These are phyloP conservation scores for Blastobotrys mokoenaii DNA, from an alignment of 805 yeast species.

Conservation along the genomic window DNA sequence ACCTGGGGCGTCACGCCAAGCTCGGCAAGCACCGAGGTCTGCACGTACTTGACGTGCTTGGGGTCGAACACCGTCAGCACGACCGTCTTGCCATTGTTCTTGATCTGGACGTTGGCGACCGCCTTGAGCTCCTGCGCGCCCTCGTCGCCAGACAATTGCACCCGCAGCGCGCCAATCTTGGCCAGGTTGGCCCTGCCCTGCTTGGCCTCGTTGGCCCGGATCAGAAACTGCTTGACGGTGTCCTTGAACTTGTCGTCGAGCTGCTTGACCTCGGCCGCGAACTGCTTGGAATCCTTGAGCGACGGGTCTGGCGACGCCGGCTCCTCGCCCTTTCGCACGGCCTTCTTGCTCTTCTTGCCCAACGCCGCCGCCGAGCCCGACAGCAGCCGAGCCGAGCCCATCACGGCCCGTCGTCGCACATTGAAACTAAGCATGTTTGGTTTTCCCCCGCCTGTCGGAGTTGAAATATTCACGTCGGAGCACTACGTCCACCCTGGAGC, in stretches of 20 bases:
- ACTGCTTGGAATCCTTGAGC: constrained; percentile 11
- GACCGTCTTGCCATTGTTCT: constrained; percentile 40
- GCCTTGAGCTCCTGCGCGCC: constrained; percentile 40
- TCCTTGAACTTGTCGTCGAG: constrained; percentile 38
- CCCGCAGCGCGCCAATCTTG: constrained; percentile 41
- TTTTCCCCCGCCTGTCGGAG: background rate
- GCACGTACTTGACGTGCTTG: constrained; percentile 54
- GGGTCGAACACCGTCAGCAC: constrained; percentile 86
- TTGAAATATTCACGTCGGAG: background rate
- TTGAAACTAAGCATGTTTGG: background rate
- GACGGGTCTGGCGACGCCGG: constrained; percentile 2
- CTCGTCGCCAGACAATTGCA: constrained; percentile 43
- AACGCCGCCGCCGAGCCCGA: constrained; percentile 1
- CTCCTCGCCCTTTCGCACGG: constrained; percentile 7
- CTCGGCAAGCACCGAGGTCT: constrained; percentile 60
- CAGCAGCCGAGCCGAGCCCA: background rate
- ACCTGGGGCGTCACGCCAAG: constrained; percentile 74
- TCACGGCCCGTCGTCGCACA: background rate
- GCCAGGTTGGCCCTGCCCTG: constrained; percentile 63
- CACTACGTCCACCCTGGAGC: background rate
- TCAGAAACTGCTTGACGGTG: constrained; percentile 44
- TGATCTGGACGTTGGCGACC: constrained; percentile 28
- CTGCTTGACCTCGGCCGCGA: constrained; percentile 25
- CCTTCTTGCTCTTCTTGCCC: constrained; percentile 7
- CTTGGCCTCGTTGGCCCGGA: constrained; percentile 52